Percentiles rank a stretch among this genome's conserved stretches.
Evolutionary conservation across 2,329 filamentous ascomycete species (phyloP).

Genomic region (Colletotrichum eleusines): DNA sequence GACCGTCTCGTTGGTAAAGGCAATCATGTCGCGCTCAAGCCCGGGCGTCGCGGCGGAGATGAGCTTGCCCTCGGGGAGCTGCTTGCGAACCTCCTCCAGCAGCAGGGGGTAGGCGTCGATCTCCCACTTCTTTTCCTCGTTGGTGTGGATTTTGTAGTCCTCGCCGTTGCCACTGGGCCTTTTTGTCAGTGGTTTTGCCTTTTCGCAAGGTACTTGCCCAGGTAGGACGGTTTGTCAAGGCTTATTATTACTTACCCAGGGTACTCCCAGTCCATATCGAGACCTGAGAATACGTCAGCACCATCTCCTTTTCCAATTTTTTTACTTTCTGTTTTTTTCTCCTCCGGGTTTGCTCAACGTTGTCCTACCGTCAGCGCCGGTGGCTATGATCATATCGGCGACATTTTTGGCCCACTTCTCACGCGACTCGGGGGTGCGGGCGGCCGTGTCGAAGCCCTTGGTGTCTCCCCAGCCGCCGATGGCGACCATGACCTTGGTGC

Average conservation of each 20-base stretch:
- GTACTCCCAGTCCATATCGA: constrained; percentile 76
- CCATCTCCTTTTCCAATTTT: background rate
- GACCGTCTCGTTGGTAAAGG: constrained; percentile 69
- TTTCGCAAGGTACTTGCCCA: constrained; percentile 5
- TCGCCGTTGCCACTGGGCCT: constrained; percentile 71
- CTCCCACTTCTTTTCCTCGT: constrained; percentile 70
- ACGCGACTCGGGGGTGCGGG: constrained; percentile 58
- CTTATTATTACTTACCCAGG: constrained; percentile 64
- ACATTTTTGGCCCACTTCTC: constrained; percentile 74
- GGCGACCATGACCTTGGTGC: constrained; percentile 75
- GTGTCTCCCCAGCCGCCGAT: constrained; percentile 83
- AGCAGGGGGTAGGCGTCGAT: constrained; percentile 73
- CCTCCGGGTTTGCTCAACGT: constrained; percentile 43
- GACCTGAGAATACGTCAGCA: constrained; percentile 27
- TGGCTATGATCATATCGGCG: constrained; percentile 69
- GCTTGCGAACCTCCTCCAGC: constrained; percentile 67
- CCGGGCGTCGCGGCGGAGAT: constrained; percentile 79
- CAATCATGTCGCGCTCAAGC: constrained; percentile 73
- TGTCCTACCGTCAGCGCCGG: constrained; percentile 72
- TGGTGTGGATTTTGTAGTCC: constrained; percentile 75
- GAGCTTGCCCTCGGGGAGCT: constrained; percentile 67
- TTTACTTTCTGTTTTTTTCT: too few relatives aligned
- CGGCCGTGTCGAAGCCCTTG: constrained; percentile 70
- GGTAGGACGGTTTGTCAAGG: constrained; percentile 15
- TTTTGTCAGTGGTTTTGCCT: background rate